Evolutionary conservation across 441 rosid genomes (phyloP).

Genomic region (Arabidopsis lyrata): DNA sequence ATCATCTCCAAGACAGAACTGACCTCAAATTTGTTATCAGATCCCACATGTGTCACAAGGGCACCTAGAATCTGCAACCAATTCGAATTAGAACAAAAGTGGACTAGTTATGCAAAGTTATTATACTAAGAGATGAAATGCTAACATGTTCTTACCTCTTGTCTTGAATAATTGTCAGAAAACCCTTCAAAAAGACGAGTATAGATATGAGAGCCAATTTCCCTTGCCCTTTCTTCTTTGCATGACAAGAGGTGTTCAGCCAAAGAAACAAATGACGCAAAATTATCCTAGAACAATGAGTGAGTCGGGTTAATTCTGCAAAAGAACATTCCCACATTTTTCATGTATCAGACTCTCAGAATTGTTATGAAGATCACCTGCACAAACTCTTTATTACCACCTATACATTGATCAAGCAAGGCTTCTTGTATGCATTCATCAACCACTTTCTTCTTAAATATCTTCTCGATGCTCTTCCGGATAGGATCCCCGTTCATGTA

Average conservation of each 20-base stretch:
- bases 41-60: slow-evolving; percentile 86
- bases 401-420: slow-evolving; percentile 78
- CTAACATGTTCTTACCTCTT: slow-evolving; percentile 63
- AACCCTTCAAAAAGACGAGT: slow-evolving; percentile 72
- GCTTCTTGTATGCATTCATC: slow-evolving; percentile 68
- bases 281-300: slow-evolving; percentile 63
- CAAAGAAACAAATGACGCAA: slow-evolving; percentile 74
- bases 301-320: slow-evolving; percentile 27
- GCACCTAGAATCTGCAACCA: slow-evolving; percentile 77
- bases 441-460: slow-evolving; percentile 77
- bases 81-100: slow-evolving; percentile 35
- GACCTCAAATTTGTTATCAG: slow-evolving; percentile 74
- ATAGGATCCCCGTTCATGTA: slow-evolving; percentile 68
- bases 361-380: slow-evolving; percentile 53
- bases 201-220: slow-evolving; percentile 68
- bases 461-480: slow-evolving; percentile 65
- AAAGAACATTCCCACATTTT: slow-evolving; percentile 20
- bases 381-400: slow-evolving; percentile 70
- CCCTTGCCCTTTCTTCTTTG: slow-evolving; percentile 84
- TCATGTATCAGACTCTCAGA: slow-evolving; percentile 28
- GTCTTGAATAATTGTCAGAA: slow-evolving; percentile 68
- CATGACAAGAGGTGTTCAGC: slow-evolving; percentile 75
- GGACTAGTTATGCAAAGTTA: not conserved
- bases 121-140: slow-evolving; percentile 1
- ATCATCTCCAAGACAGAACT: slow-evolving; percentile 78